A percentile compares a stretch with the other conserved stretches of the same genome.
Conservation (phyloP, 2,329 filamentous ascomycete genomes). For the Paraconiothyrium sp. region DNA sequence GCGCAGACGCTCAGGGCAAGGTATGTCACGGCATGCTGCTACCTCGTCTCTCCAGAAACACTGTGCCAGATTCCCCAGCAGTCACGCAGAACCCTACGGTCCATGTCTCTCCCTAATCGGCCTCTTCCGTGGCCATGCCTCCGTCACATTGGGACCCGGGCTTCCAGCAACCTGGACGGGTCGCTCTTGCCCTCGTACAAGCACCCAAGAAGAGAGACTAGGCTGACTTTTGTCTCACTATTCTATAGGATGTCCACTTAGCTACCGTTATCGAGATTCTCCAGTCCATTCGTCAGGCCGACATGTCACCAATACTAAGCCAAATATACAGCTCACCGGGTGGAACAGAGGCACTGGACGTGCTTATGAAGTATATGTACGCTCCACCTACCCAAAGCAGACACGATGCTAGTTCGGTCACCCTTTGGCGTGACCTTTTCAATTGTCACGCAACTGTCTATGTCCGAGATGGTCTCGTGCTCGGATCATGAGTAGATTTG, state of each 20-base stretch:
- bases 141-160: constrained; percentile 31
- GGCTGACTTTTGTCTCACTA: constrained; percentile 40
- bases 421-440: constrained; percentile 20
- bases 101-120: constrained; percentile 36
- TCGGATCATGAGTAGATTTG: constrained; percentile 13
- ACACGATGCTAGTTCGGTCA: constrained; percentile 18
- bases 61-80: constrained; percentile 15
- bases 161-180: constrained; percentile 34
- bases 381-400: constrained; percentile 46
- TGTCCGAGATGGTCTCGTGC: constrained; percentile 14
- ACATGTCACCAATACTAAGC: constrained; percentile 90
- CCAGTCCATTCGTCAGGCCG: constrained; percentile 93
- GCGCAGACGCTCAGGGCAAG: constrained; percentile 63
- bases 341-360: constrained; percentile 86
- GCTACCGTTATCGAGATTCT: constrained; percentile 91
- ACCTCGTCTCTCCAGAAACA: constrained; percentile 22
- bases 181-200: constrained; percentile 29
- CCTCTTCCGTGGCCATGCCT: constrained; percentile 20
- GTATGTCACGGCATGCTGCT: constrained; percentile 49
- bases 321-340: constrained; percentile 80
- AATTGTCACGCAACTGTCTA: constrained; percentile 19
- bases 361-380: constrained; percentile 97
- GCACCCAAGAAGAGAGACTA: constrained; percentile 27
- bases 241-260: constrained; percentile 78
- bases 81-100: constrained; percentile 26